Percentiles rank a stretch among this genome's conserved stretches.
Evolutionary conservation across 1,284 basidiomycete species (phyloP).

Genomic region (Mycena citricolor): DNA sequence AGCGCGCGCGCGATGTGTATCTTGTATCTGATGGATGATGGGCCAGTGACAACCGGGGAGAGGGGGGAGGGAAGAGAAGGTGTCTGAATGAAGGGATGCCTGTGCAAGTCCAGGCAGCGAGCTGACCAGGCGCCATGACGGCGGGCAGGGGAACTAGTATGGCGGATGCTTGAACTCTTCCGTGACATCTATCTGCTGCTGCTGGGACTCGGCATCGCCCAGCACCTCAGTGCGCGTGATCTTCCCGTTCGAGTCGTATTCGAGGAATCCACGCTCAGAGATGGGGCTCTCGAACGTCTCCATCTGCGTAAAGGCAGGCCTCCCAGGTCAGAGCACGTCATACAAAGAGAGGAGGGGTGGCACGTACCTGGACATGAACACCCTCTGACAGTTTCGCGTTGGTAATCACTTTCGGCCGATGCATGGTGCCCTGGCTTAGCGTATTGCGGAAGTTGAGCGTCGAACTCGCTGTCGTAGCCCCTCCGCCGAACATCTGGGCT

Average conservation of each 20-base stretch:
- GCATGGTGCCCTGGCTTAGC: slow-evolving; percentile 4
- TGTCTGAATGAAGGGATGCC: background rate
- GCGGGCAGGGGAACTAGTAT: slow-evolving; percentile 37
- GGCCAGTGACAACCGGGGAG: no score
- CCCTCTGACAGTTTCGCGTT: slow-evolving; percentile 25
- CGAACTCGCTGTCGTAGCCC: slow-evolving; percentile 23
- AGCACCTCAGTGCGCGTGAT: slow-evolving; percentile 28
- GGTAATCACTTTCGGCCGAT: slow-evolving; percentile 28
- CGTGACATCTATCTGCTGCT: no score
- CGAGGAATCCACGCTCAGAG: slow-evolving; percentile 24
- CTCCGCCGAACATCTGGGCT: slow-evolving; percentile 39
- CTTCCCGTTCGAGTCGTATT: slow-evolving; percentile 24
- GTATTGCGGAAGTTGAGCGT: slow-evolving; percentile 20
- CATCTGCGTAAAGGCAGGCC: slow-evolving; percentile 38
- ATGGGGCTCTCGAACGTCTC: slow-evolving; percentile 41
- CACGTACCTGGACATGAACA: slow-evolving; percentile 31
- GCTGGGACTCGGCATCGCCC: slow-evolving; percentile 58
- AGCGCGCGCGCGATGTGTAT: no score
- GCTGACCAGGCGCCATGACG: background rate
- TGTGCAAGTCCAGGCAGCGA: slow-evolving; percentile 8
- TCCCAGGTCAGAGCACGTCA: slow-evolving; percentile 13
- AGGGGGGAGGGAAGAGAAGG: background rate
- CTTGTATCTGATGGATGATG: no score
- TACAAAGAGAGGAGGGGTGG: no score
- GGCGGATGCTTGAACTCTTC: slow-evolving; percentile 64